phyloP scores from a whole-genome alignment of 169 alveolate genomes.

The Cyclospora cayetanensis region DNA sequence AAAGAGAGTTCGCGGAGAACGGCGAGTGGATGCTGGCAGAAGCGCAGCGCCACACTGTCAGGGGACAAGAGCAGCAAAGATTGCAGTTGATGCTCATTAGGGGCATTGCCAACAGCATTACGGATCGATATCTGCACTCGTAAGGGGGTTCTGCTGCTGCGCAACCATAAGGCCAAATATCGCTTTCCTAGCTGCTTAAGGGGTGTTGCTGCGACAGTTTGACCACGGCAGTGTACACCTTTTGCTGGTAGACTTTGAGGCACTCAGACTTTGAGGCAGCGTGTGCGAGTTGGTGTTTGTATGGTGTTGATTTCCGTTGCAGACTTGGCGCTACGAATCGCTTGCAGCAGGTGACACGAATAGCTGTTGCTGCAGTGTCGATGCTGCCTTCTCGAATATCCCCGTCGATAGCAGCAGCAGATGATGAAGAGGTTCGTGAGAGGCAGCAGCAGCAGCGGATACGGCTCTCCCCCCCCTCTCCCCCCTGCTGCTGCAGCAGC shows the following conservation, averaged over 20 bases:
- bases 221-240: background rate
- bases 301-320: slow-evolving; percentile 32
- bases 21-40: background rate
- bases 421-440: no score
- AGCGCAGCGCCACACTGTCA: background rate
- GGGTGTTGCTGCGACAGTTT: background rate
- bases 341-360: slow-evolving; percentile 54
- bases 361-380: slow-evolving; percentile 46
- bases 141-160: slow-evolving; percentile 1
- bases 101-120: slow-evolving; percentile 56
- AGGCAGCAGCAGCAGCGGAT: slow-evolving; percentile 38
- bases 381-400: slow-evolving; percentile 1
- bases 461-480: no score
- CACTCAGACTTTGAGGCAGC: no score
- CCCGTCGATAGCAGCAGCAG: background rate
- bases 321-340: slow-evolving; percentile 50
- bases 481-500: slow-evolving; percentile 55
- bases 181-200: background rate
- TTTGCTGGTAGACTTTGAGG: background rate
- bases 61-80: slow-evolving; percentile 28
- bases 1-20: background rate
- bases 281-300: no score
- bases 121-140: slow-evolving; percentile 47
- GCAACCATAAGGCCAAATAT: background rate
- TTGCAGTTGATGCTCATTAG: slow-evolving; percentile 30